Evolutionary conservation across 2,329 filamentous ascomycete genomes (phyloP), one percentile per base, ranked within the genome.

Genomic region (Penicillium sp.): DNA sequence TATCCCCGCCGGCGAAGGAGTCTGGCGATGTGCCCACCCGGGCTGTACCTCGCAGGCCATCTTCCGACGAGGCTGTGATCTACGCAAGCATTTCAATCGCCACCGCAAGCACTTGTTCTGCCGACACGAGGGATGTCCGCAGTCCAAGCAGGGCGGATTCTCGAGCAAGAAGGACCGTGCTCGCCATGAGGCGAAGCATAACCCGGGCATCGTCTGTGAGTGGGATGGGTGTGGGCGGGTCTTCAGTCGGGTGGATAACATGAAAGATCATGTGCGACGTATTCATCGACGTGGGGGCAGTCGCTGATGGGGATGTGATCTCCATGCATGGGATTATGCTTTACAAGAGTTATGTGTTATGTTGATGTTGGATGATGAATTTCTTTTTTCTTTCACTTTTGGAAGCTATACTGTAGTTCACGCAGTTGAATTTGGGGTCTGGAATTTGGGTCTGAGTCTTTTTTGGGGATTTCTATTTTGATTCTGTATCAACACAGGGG

Each of bases 51-150:
- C 85, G 47, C 81, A 81, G 63, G 83, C 85, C 2, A 76, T 82
- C 1, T 88, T 88, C 72, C 83, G 82, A 8, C 80, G 86, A 49
- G 85, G 85, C 35, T 88, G 86, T 70, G 86, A 88, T 71, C 76
- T 88, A 19, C 80, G 86, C 30, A 88, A 88, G 69, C 86, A 88
- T 70, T 87, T 84, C 77, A 87, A 87, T 70, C 79, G 86, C 15
- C 86, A 88, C 72, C 85, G 82, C 30, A 88, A 88, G 67, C 81
- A 85, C 17, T 82, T 88, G 57, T 88, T 86, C 72, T 88, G 86
- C 72, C 83, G 85, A 4, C 80, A 86, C 61, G 78, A 83, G 53
- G 84, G 84, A 13, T 88, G 86, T 70, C 84, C 85, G 13, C 84
- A 88, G 68, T 79, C 84, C 10, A 79, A 76, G 2, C 81, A 82